A percentile compares a stretch with the other conserved stretches of the same genome.
Conservation (phyloP, 371 early-diverging fungal genomes). For the Circinella umbellata region DNA sequence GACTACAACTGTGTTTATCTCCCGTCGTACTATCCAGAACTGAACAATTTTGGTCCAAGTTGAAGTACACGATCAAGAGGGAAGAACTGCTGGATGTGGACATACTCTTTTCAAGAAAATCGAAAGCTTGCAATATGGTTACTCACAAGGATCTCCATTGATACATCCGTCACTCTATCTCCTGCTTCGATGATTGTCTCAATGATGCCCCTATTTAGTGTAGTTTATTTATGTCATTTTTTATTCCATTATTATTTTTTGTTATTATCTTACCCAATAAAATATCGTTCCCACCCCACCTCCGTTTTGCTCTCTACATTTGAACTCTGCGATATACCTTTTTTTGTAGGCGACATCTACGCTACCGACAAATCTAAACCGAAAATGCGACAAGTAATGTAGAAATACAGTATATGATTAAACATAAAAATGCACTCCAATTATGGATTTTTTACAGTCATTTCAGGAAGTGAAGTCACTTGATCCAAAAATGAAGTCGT, state of each 20-base stretch:
- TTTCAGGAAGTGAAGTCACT: too few species aligned
- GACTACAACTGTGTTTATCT: conserved; percentile 18
- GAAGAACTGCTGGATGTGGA: conserved; percentile 8
- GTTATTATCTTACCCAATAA: conserved; percentile 10
- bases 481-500: too few species aligned
- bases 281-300: not conserved
- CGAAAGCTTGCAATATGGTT: conserved; percentile 7
- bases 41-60: conserved; percentile 14
- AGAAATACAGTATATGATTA: too few species aligned
- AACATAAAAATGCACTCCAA: too few species aligned
- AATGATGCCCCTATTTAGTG: conserved; percentile 13
- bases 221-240: conserved; percentile 12
- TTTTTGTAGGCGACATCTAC: conserved; percentile 11
- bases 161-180: conserved; percentile 4
- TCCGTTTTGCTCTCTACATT: conserved; percentile 8
- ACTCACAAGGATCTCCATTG: conserved; percentile 7
- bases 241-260: conserved; percentile 1
- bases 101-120: conserved; percentile 7
- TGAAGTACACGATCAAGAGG: conserved; percentile 9
- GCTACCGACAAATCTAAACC: conserved; percentile 10
- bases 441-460: too few species aligned
- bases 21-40: conserved; percentile 4
- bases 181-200: conserved; percentile 13
- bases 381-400: conserved; percentile 2
- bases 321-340: conserved; percentile 11